Percentiles rank a stretch among this genome's conserved stretches.
Conservation (phyloP, 1,284 basidiomycete species). For the Omphalotus olearius region DNA sequence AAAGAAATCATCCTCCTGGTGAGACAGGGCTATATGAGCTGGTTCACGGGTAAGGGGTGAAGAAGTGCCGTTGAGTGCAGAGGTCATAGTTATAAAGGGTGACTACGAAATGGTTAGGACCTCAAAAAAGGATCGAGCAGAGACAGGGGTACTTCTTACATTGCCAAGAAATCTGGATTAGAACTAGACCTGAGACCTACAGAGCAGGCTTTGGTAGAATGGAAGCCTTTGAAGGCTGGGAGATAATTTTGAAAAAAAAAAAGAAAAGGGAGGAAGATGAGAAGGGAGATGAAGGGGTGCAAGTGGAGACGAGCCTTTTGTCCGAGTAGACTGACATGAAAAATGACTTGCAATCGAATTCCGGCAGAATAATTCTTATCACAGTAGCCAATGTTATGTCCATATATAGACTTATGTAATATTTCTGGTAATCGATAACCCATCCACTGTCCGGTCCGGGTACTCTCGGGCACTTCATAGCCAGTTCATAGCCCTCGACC, state of each 20-base stretch:
- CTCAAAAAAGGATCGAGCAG: neutral
- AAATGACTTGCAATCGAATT: no score
- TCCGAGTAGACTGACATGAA: no score
- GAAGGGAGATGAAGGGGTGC: neutral
- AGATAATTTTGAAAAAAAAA: neutral
- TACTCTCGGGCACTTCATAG: no score
- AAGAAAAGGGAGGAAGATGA: neutral
- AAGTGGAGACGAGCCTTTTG: no score
- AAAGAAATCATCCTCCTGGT: conserved; percentile 14
- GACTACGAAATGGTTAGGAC: neutral
- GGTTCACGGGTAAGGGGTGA: conserved; percentile 1
- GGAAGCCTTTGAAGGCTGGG: neutral
- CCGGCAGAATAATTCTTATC: no score
- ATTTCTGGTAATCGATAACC: no score
- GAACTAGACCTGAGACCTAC: neutral
- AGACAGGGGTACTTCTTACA: conserved; percentile 1
- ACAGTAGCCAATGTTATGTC: no score
- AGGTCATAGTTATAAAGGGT: conserved; percentile 7
- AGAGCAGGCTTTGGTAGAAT: neutral
- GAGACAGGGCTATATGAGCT: conserved; percentile 8
- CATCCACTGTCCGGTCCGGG: no score
- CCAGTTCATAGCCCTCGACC: no score
- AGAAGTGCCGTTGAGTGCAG: conserved; percentile 10
- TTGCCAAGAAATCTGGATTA: neutral
- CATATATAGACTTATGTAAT: no score